These are phyloP conservation scores for Gastrodia elata DNA, from an alignment of 106 monocot species.

Conservation along the genomic window DNA sequence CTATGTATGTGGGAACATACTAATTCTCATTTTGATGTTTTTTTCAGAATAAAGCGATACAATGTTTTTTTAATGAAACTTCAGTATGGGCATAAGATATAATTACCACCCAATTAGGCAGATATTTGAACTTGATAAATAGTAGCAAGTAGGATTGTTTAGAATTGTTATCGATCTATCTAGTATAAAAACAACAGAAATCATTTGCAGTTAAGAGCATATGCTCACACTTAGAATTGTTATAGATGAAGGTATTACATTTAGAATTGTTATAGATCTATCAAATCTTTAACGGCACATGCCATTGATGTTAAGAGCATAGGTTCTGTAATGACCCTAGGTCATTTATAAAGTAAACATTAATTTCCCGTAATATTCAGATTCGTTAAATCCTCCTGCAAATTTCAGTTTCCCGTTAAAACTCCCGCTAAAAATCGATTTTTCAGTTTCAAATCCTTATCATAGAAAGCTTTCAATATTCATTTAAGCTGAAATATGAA, in stretches of 20 bases:
- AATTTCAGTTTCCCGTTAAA: too few species aligned
- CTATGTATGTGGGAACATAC: not conserved
- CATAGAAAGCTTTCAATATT: too few species aligned
- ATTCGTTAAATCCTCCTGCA: too few species aligned
- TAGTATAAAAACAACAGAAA: not conserved
- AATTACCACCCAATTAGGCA: not conserved
- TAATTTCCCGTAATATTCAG: too few species aligned
- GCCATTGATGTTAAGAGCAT: not conserved
- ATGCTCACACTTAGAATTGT: not conserved
- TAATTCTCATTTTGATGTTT: not conserved
- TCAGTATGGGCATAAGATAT: not conserved
- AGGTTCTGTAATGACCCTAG: too few species aligned
- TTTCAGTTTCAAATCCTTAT: too few species aligned
- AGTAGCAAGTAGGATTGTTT: not conserved
- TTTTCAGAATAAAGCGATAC: not conserved
- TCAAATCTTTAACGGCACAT: not conserved
- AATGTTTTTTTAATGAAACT: not conserved
- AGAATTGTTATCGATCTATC: not conserved
- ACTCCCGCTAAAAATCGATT: too few species aligned
- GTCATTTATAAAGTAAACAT: too few species aligned
- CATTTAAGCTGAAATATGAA: too few species aligned
- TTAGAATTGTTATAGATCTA: not conserved
- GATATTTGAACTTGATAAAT: not conserved
- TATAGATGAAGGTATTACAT: not conserved
- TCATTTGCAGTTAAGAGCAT: not conserved